phyloP scores from a whole-genome alignment of 2,329 filamentous ascomycete genomes.

The Xylariaceae sp. region DNA sequence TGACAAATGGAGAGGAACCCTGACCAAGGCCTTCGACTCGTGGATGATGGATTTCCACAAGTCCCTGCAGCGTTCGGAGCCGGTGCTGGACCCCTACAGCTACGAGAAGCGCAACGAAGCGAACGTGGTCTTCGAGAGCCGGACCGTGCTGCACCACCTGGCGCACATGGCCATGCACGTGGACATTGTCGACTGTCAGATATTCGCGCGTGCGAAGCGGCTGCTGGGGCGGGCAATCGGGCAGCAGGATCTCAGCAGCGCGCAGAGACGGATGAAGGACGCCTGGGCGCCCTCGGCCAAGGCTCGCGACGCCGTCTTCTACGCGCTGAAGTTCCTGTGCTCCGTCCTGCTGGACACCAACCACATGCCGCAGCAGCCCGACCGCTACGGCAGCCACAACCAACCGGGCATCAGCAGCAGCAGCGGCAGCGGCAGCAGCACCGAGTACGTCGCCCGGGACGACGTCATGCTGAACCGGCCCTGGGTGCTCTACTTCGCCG shows the following conservation, averaged over 20 bases:
- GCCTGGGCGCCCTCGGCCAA: slow-evolving; percentile 83
- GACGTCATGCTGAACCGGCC: slow-evolving; percentile 86
- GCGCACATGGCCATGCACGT: slow-evolving; percentile 98
- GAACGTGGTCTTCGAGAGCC: slow-evolving; percentile 70
- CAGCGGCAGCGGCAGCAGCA: too few species aligned
- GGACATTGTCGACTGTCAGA: slow-evolving; percentile 94
- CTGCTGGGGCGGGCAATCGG: slow-evolving; percentile 82
- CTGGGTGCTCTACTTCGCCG: slow-evolving; percentile 93
- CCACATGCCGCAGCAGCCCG: slow-evolving; percentile 34
- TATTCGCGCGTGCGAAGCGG: slow-evolving; percentile 81
- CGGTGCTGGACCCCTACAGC: slow-evolving; percentile 45
- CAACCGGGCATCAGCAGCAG: too few species aligned
- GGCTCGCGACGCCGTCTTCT: slow-evolving; percentile 85
- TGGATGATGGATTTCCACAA: slow-evolving; percentile 93
- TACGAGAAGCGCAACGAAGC: slow-evolving; percentile 56
- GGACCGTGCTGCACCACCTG: slow-evolving; percentile 83
- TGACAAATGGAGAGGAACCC: slow-evolving; percentile 81
- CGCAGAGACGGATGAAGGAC: slow-evolving; percentile 77
- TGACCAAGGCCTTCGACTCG: slow-evolving; percentile 83
- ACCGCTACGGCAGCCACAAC: slow-evolving; percentile 30
- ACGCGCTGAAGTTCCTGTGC: slow-evolving; percentile 79
- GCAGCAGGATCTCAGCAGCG: slow-evolving; percentile 69
- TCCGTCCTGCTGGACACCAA: slow-evolving; percentile 65
- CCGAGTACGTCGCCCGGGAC: slow-evolving; percentile 71
- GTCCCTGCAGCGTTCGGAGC: slow-evolving; percentile 56